phyloP scores from a whole-genome alignment of 192 early-diverging fungal species.

The Coemansia sp. region DNA sequence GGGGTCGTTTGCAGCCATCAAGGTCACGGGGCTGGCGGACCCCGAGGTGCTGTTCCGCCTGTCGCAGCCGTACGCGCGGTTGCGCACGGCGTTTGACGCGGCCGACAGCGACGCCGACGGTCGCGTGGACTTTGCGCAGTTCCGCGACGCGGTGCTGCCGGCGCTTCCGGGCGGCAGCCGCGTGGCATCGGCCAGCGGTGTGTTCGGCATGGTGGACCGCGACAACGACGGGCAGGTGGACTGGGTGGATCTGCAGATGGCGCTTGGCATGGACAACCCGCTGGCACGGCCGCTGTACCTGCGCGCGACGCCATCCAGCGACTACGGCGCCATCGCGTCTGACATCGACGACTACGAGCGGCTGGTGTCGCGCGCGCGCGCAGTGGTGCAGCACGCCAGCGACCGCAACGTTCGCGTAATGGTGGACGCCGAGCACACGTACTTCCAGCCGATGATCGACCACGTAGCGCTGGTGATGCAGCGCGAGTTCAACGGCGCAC shows the following conservation, averaged over 20 bases:
- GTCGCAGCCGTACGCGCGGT: conserved; percentile 49
- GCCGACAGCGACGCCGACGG: conserved; percentile 61
- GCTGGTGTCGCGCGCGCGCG: conserved; percentile 69
- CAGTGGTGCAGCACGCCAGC: conserved; percentile 65
- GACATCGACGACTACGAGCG: conserved; percentile 75
- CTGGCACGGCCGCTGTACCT: conserved; percentile 56
- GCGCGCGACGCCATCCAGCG: conserved; percentile 18
- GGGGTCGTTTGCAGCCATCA: conserved; percentile 81
- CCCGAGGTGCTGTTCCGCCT: conserved; percentile 75
- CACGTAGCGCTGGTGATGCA: conserved; percentile 72
- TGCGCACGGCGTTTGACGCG: conserved; percentile 52
- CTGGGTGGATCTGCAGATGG: conserved; percentile 65
- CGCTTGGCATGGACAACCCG: conserved; percentile 66
- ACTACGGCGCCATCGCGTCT: conserved; percentile 48
- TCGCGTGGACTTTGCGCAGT: conserved; percentile 52
- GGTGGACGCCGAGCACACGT: conserved; percentile 93
- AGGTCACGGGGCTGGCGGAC: conserved; percentile 82
- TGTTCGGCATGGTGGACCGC: conserved; percentile 54
- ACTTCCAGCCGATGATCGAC: conserved; percentile 93
- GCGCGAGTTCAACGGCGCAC: conserved; percentile 66
- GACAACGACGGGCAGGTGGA: conserved; percentile 62
- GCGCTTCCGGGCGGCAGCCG: conserved; percentile 33
- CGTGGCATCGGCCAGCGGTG: conserved; percentile 35
- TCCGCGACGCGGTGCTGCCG: conserved; percentile 40
- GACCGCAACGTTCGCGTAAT: conserved; percentile 71